Evolutionary conservation across 192 early-diverging fungal species (phyloP), one percentile per base, ranked within the genome.

Genomic region (Ramicandelaber brevisporus): DNA sequence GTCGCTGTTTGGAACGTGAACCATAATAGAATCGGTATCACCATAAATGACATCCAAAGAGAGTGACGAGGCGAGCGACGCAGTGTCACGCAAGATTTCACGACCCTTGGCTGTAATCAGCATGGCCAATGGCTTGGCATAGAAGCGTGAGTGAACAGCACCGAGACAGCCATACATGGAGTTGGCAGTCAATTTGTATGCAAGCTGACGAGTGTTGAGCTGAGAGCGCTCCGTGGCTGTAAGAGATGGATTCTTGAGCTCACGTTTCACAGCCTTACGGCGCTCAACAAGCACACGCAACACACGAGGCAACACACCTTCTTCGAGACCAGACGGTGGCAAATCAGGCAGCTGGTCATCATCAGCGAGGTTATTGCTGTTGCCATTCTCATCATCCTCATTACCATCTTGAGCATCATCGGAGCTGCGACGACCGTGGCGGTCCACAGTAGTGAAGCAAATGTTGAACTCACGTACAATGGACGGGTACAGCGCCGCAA

Each of bases 381-480:
- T n/a, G n/a, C n/a, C n/a, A n/a, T n/a, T n/a, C n/a, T n/a, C n/a
- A n/a, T n/a, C n/a, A n/a, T n/a, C n/a, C n/a, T n/a, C n/a, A n/a
- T n/a, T n/a, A n/a, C n/a, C n/a, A n/a, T n/a, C n/a, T n/a, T n/a
- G n/a, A n/a, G n/a, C n/a, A n/a, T n/a, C n/a, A n/a, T n/a, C n/a
- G n/a, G n/a, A n/a, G n/a, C n/a, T n/a, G n/a, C n/a, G n/a, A n/a
- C n/a, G n/a, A n/a, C n/a, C n/a, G 16, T 33, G 3, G 15, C 74
- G 57, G 17, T 71, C 52, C 6, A 96, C 83, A 0, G 95, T 99
- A 7, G 95, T 99, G 38, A 99, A 99, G 51, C 89, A 96, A 32
- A 99, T 84, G 44, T 99, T 99, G 63, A 77, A 99, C 50, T 99
- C 95, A 41, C 96, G 95, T 43, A 99, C 96, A 30, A 99, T 99